Evolutionary conservation across 345 rosid genomes (phyloP).

Genomic region (Murraya paniculata): DNA sequence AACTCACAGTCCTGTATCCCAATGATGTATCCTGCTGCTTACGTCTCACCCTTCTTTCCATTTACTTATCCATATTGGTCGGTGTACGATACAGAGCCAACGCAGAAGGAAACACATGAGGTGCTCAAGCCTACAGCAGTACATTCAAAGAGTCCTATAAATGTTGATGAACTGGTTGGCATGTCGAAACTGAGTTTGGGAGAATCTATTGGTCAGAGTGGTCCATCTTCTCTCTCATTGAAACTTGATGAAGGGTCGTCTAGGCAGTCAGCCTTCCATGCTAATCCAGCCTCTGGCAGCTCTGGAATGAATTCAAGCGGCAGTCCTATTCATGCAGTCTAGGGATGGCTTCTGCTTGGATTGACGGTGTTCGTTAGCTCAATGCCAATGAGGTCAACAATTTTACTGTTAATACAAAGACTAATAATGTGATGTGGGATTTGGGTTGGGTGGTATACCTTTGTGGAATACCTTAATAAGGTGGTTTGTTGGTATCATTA

Average conservation of each 20-base stretch:
- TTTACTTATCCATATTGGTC: conserved; percentile 74
- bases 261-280: conserved; percentile 94
- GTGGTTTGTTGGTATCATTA: conserved; percentile 6
- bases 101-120: conserved; percentile 49
- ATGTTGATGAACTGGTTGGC: conserved; percentile 88
- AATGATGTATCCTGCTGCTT: conserved; percentile 66
- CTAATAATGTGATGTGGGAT: conserved; percentile 34
- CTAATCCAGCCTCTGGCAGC: conserved; percentile 57
- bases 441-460: conserved; percentile 27
- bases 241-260: conserved; percentile 68
- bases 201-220: conserved; percentile 52
- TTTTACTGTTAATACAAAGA: conserved; percentile 31
- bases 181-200: conserved; percentile 85
- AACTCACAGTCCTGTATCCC: conserved; percentile 50
- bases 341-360: conserved; percentile 15
- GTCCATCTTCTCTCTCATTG: conserved; percentile 67
- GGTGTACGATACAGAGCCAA: conserved; percentile 42
- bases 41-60: conserved; percentile 72
- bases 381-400: conserved; percentile 21
- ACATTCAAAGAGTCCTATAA: conserved; percentile 79
- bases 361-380: conserved; percentile 22
- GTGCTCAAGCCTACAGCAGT: conserved; percentile 87
- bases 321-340: conserved; percentile 63
- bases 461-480: conserved; percentile 33
- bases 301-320: conserved; percentile 47